These are phyloP conservation scores for Scheffersomyces insectosa DNA, from an alignment of 1,139 yeast species.

Conservation along the genomic window DNA sequence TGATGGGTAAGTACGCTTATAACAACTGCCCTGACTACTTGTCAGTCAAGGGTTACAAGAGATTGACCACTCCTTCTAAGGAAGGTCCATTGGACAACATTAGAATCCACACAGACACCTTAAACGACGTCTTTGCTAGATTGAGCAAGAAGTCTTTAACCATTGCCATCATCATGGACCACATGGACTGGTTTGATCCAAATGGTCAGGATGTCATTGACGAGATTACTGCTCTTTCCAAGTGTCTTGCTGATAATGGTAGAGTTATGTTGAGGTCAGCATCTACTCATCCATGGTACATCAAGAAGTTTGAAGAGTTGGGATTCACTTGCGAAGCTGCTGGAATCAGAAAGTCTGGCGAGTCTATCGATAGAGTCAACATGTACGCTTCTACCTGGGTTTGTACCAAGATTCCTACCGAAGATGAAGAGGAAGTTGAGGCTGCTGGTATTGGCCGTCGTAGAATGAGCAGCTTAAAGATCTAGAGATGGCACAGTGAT, in stretches of 20 bases:
- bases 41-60: conserved; percentile 56
- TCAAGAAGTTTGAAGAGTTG: conserved; percentile 59
- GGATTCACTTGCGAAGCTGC: conserved; percentile 73
- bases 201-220: conserved; percentile 59
- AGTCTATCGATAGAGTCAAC: conserved; percentile 73
- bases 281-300: conserved; percentile 75
- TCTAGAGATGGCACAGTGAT: conserved; percentile 16
- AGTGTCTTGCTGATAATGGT: conserved; percentile 67
- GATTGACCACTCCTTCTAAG: conserved; percentile 32
- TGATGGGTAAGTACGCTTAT: conserved; percentile 61
- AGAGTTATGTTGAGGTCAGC: conserved; percentile 79
- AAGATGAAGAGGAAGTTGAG: conserved; percentile 17
- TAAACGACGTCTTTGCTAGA: conserved; percentile 72
- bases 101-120: conserved; percentile 76
- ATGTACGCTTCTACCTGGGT: conserved; percentile 92
- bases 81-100: conserved; percentile 59
- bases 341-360: conserved; percentile 62
- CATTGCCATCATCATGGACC: conserved; percentile 85
- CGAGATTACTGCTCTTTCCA: conserved; percentile 65
- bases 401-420: conserved; percentile 49
- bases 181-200: conserved; percentile 88
- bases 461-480: conserved; percentile 43
- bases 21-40: conserved; percentile 77
- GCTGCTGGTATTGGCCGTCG: conserved; percentile 18
- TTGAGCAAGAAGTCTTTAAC: conserved; percentile 63